Evolutionary conservation across 2,329 filamentous ascomycete species (phyloP).

Genomic region (Colletotrichum navitas): DNA sequence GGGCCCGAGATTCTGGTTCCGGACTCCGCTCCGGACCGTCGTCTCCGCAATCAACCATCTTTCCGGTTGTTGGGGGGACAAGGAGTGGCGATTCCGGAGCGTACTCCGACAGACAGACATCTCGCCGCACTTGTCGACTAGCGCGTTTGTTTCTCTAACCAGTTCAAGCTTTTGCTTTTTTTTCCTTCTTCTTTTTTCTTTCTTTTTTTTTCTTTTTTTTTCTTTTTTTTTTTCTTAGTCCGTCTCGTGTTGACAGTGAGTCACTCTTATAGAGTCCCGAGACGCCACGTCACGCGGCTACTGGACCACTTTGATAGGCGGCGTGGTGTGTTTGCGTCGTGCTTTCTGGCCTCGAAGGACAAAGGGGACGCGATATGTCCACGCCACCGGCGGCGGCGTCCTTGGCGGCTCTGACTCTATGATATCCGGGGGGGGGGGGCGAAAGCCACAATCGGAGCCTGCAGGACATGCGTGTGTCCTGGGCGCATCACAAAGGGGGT

Average conservation of each 20-base stretch:
- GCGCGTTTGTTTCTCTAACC: neutral
- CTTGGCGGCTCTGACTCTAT: no score
- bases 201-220: no score
- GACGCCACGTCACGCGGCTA: conserved; percentile 6
- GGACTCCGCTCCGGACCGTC: neutral
- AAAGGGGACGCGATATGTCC: neutral
- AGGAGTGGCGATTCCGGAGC: neutral
- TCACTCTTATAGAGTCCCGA: neutral
- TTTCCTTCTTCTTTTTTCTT: no score
- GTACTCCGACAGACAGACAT: neutral
- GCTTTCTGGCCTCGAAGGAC: neutral
- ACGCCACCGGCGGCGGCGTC: neutral
- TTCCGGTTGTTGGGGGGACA: neutral
- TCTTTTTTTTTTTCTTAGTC: no score
- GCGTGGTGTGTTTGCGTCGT: neutral
- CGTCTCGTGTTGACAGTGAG: neutral
- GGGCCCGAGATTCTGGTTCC: neutral
- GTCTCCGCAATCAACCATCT: neutral
- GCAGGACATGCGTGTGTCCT: neutral
- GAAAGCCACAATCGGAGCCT: neutral
- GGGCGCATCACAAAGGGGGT: neutral
- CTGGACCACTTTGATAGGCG: neutral
- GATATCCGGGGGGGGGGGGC: neutral
- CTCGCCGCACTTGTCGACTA: neutral
- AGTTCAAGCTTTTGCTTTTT: neutral